These are phyloP conservation scores for Metschnikowia lunata DNA, from an alignment of 805 yeast genomes.

Conservation along the genomic window DNA sequence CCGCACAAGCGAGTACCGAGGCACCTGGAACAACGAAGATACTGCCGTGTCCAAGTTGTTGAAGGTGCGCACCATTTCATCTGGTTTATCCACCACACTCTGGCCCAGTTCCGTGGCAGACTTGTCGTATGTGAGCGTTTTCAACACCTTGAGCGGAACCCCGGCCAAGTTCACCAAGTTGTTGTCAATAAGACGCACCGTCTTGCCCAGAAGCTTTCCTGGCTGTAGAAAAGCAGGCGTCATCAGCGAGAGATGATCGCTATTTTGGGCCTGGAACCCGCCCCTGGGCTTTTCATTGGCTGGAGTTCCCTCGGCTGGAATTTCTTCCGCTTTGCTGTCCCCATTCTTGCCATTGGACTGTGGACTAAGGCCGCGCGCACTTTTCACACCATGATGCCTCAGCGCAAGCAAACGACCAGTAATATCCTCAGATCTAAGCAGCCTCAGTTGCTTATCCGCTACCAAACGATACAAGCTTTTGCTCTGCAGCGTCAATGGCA, in stretches of 20 bases:
- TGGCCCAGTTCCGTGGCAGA: conserved; percentile 9
- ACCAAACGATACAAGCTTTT: conserved; percentile 6
- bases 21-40: conserved; percentile 35
- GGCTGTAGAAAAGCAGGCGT: conserved; percentile 1
- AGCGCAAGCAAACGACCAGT: conserved; percentile 4
- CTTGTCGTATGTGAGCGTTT: conserved; percentile 21
- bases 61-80: conserved; percentile 28
- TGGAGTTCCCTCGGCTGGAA: background rate
- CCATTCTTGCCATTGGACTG: background rate
- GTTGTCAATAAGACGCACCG: conserved; percentile 35
- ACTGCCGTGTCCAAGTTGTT: conserved; percentile 46
- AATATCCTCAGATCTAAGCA: conserved; percentile 7
- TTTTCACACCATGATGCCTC: background rate
- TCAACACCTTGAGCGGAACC: conserved; percentile 35
- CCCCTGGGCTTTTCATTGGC: background rate
- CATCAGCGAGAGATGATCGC: background rate
- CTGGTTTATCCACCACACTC: conserved; percentile 6
- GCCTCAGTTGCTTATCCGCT: conserved; percentile 1
- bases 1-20: conserved; percentile 44
- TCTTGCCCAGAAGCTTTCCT: conserved; percentile 19
- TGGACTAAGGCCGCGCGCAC: background rate
- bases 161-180: conserved; percentile 35
- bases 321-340: background rate
- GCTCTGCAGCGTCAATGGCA: conserved; percentile 30
- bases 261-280: background rate